Percentiles rank a stretch among this genome's conserved stretches.
Evolutionary conservation across 2,329 filamentous ascomycete species (phyloP).

Genomic region (Venturia nashicola): DNA sequence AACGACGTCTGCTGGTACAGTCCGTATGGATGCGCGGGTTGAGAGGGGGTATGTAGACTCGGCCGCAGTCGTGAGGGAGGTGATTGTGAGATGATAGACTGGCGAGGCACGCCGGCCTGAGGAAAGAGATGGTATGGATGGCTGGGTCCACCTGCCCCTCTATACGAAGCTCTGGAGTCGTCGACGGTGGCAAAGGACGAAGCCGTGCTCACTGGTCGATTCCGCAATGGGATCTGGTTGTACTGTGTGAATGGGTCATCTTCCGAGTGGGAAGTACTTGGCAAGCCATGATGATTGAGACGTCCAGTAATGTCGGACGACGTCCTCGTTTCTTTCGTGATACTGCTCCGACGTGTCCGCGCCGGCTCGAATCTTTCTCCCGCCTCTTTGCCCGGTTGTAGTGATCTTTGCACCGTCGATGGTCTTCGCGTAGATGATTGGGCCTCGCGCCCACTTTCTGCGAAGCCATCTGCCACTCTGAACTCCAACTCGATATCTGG

Average conservation of each 20-base stretch:
- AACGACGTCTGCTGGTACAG: conserved; percentile 72
- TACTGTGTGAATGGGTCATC: conserved; percentile 5
- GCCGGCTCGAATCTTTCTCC: not conserved
- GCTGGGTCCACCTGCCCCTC: conserved; percentile 59
- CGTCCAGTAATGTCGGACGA: conserved; percentile 12
- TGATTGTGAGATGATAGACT: conserved; percentile 40
- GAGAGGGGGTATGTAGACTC: conserved; percentile 30
- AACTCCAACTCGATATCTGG: conserved; percentile 23
- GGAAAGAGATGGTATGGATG: conserved; percentile 79
- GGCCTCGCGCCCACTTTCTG: conserved; percentile 19
- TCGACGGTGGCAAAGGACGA: conserved; percentile 19
- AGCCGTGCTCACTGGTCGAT: conserved; percentile 18
- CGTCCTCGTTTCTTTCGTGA: conserved; percentile 12
- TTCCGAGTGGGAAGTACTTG: not conserved
- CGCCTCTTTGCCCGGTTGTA: not conserved
- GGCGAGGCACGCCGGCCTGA: conserved; percentile 46
- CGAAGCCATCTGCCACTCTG: not conserved
- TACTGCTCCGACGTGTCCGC: conserved; percentile 4
- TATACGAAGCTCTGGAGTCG: conserved; percentile 51
- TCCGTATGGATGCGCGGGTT: conserved; percentile 72
- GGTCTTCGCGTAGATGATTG: conserved; percentile 11
- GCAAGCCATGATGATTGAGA: not conserved
- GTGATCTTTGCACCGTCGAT: not conserved
- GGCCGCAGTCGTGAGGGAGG: conserved; percentile 41
- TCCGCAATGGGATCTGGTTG: conserved; percentile 10